These are phyloP conservation scores for Xylaria hypoxylon DNA, from an alignment of 2,329 filamentous ascomycete species.

Conservation along the genomic window DNA sequence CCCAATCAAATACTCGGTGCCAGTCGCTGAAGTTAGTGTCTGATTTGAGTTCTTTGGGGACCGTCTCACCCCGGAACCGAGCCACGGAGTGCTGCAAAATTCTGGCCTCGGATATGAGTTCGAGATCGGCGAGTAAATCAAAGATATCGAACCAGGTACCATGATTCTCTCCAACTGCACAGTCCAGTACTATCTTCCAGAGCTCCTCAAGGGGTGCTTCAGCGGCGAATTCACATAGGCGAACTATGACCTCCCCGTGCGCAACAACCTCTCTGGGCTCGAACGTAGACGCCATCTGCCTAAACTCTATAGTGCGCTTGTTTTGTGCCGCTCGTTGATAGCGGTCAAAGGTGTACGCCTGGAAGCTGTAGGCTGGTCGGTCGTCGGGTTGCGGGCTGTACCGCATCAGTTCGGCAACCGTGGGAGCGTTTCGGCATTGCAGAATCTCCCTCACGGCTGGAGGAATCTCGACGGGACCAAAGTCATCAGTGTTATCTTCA, in stretches of 20 bases:
- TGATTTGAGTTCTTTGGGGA: not conserved
- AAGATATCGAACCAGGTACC: conserved; percentile 43
- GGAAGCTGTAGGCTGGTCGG: conserved; percentile 32
- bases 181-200: conserved; percentile 34
- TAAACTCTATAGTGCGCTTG: conserved; percentile 45
- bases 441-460: conserved; percentile 17
- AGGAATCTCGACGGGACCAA: conserved; percentile 17
- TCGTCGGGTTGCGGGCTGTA: rapidly evolving
- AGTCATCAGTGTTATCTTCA: not conserved
- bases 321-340: conserved; percentile 6
- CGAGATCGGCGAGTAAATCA: conserved; percentile 40
- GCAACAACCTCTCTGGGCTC: conserved; percentile 41
- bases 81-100: conserved; percentile 30
- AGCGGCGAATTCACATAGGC: conserved; percentile 34
- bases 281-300: conserved; percentile 41
- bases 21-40: no score
- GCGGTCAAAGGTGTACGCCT: not conserved
- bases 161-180: conserved; percentile 24
- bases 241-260: conserved; percentile 17
- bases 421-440: conserved; percentile 2
- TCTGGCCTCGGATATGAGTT: conserved; percentile 33
- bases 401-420: not conserved
- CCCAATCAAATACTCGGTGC: no score
- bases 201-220: conserved; percentile 9
- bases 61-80: conserved; percentile 13